phyloP scores from a whole-genome alignment of 2,329 filamentous ascomycete genomes.

The Aspergillus versicolor region DNA sequence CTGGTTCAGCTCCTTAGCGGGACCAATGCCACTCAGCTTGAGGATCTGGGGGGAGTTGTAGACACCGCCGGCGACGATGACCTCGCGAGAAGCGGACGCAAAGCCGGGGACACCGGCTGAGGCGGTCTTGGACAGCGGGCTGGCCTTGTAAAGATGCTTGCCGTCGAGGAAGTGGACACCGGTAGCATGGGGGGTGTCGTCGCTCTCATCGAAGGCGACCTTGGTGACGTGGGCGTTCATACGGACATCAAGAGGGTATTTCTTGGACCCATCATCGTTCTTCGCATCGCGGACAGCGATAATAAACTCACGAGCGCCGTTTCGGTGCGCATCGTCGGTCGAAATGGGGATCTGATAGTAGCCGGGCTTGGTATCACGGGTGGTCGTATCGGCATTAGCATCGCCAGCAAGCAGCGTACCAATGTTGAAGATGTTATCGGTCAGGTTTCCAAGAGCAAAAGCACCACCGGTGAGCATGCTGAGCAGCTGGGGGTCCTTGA shows the following conservation, averaged over 20 bases:
- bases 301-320: conserved; percentile 44
- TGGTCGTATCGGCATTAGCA: conserved; percentile 48
- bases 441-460: conserved; percentile 50
- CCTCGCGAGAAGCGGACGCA: conserved; percentile 45
- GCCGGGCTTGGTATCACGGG: conserved; percentile 49
- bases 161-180: conserved; percentile 54
- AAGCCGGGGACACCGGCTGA: conserved; percentile 28
- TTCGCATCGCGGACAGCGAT: conserved; percentile 25
- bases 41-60: conserved; percentile 67
- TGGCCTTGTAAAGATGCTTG: conserved; percentile 48
- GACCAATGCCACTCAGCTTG: conserved; percentile 64
- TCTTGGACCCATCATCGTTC: conserved; percentile 28
- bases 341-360: conserved; percentile 61
- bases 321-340: conserved; percentile 32
- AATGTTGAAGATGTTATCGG: conserved; percentile 45
- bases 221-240: conserved; percentile 50
- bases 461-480: conserved; percentile 53
- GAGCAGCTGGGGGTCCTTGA: conserved; percentile 55
- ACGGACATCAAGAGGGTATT: conserved; percentile 57
- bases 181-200: conserved; percentile 42
- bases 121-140: conserved; percentile 33
- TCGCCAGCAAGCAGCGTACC: conserved; percentile 50
- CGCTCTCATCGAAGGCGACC: conserved; percentile 42
- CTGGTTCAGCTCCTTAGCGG: conserved; percentile 50
- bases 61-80: conserved; percentile 53